Evolutionary conservation across 495 filamentous ascomycete genomes (phyloP).

Genomic region (Lentithecium fluviatile): DNA sequence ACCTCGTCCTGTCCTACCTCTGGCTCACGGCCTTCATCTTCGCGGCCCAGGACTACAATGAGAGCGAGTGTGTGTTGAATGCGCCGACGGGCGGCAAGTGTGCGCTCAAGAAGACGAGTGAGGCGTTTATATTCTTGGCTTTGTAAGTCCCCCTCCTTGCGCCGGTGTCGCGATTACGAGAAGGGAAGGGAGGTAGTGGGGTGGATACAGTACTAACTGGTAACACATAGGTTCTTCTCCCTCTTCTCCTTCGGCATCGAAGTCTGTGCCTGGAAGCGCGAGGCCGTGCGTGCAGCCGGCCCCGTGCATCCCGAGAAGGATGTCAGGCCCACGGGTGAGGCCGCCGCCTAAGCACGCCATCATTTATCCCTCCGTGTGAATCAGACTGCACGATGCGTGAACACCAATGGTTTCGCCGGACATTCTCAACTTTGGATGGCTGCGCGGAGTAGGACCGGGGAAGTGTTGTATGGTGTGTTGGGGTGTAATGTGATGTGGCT

Average conservation of each 20-base stretch:
- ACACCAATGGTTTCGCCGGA: too few species aligned
- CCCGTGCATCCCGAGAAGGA: neutral
- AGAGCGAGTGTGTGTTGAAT: neutral
- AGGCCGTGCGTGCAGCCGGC: neutral
- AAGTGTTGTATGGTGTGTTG: too few species aligned
- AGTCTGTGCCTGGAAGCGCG: neutral
- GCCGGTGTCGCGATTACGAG: too few species aligned
- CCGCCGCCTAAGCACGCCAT: neutral
- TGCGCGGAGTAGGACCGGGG: too few species aligned
- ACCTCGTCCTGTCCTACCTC: slow-evolving; percentile 58
- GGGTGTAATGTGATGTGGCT: too few species aligned
- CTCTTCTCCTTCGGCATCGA: neutral
- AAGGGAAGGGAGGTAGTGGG: neutral
- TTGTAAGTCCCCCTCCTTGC: neutral
- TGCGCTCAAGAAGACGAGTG: neutral
- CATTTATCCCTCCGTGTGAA: neutral
- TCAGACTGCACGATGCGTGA: neutral
- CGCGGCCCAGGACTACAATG: slow-evolving; percentile 55
- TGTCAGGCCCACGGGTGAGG: neutral
- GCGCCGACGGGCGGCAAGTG: neutral
- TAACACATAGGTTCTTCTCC: neutral
- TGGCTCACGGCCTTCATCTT: slow-evolving; percentile 64
- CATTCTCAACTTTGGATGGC: too few species aligned
- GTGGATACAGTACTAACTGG: neutral
- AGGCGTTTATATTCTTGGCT: neutral